These are phyloP conservation scores for Chaetomium sp. DNA, from an alignment of 2,329 filamentous ascomycete genomes.

Conservation along the genomic window DNA sequence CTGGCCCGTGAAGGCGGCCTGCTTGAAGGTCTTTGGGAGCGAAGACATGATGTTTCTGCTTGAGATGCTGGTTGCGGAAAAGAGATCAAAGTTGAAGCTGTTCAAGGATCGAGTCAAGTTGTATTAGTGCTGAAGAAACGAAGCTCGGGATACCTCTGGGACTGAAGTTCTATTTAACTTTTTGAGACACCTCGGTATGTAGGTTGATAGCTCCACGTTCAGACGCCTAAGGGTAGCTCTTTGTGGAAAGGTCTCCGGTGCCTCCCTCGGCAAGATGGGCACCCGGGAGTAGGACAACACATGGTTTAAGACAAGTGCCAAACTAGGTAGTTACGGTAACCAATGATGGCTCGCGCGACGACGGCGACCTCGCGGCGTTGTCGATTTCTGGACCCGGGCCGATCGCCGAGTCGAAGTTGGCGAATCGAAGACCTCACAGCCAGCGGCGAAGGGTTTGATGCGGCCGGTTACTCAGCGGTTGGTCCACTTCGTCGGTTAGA, in stretches of 20 bases:
- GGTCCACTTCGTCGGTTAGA: background rate
- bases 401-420: background rate
- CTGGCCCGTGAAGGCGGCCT: conserved; percentile 55
- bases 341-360: background rate
- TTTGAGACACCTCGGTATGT: no score
- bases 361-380: background rate
- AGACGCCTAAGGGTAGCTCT: background rate
- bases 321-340: no score
- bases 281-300: background rate
- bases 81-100: background rate
- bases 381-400: background rate
- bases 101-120: no score
- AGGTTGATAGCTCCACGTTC: background rate
- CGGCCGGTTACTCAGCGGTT: background rate
- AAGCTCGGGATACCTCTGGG: background rate
- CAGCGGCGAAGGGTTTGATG: background rate
- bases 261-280: background rate
- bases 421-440: background rate
- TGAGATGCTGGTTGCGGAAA: background rate
- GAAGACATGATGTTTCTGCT: conserved; percentile 27
- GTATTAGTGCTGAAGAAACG: background rate
- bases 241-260: background rate
- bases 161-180: background rate
- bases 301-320: background rate
- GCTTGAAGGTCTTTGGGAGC: conserved; percentile 60